Conservation (phyloP, 331 rosid genomes). For the Pyrus hybrid region DNA sequence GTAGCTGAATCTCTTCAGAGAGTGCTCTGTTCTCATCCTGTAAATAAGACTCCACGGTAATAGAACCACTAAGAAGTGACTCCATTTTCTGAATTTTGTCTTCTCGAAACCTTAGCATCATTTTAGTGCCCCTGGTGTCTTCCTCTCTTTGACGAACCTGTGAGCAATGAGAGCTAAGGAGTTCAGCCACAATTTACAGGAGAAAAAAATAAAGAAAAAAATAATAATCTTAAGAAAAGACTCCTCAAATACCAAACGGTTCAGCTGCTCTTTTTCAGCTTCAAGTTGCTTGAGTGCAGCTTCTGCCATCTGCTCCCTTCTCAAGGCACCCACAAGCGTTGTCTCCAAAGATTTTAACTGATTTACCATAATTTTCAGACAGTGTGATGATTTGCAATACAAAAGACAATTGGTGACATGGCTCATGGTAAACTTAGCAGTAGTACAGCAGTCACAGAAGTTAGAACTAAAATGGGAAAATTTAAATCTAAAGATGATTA, state of each 20-base stretch:
- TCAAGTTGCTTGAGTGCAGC: constrained; percentile 70
- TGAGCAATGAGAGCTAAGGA: constrained; percentile 11
- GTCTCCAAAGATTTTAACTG: constrained; percentile 78
- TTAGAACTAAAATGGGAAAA: background rate
- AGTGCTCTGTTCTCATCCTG: constrained; percentile 69
- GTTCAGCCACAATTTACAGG: constrained; percentile 6
- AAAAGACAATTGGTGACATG: constrained; percentile 3
- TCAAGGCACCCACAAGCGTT: constrained; percentile 83
- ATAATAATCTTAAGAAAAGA: background rate
- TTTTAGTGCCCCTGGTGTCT: constrained; percentile 78
- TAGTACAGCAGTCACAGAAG: background rate
- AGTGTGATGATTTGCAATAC: constrained; percentile 4
- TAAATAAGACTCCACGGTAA: constrained; percentile 50
- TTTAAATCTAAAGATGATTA: background rate
- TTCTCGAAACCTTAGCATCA: constrained; percentile 96
- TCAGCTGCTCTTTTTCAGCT: constrained; percentile 84
- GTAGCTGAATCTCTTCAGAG: constrained; percentile 72
- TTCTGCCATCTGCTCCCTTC: constrained; percentile 88
- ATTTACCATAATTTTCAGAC: constrained; percentile 20
- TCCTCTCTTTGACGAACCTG: constrained; percentile 97
- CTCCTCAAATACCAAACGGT: constrained; percentile 57
- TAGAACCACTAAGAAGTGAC: constrained; percentile 51
- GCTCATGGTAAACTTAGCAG: constrained; percentile 9
- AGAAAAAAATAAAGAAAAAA: background rate
- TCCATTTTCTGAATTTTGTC: constrained; percentile 88